Evolutionary conservation across 2,329 filamentous ascomycete genomes (phyloP), one percentile per base, ranked within the genome.

Genomic region (Calonectria henricotiae): DNA sequence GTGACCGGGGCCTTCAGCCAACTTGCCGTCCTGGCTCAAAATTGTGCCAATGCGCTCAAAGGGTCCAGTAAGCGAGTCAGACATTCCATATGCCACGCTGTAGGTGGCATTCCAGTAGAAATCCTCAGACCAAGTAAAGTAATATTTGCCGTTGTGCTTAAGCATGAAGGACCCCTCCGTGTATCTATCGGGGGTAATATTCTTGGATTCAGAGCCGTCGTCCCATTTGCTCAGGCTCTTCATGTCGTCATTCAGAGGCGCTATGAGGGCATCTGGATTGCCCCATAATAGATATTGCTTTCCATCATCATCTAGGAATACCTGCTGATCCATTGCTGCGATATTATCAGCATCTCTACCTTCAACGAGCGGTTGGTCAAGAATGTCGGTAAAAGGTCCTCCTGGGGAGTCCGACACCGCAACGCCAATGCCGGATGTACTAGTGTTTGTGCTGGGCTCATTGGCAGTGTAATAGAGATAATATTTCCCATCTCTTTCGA

Each of bases 381-480:
- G 43, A 23, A 61, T 37, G 5, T 61, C 55, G 9, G 55, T 61
- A 23, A 61, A 61, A 5, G 55, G 55, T 7, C 55, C 55, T 9
- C 37, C 39, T 23, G 55, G 55, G 6, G 55, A 41, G 17, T 41
- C 39, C 3, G 37, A 37, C 8, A 61, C 27, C 20, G 55, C 55
- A 43, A 61, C 55, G 13, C 55, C 55, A 6, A 61, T 61, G 8
- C 55, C 55, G 11, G 55, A 37, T 20, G 37, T 61, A 6, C 39
- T 35, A 11, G 25, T 61, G 39, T 61, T 61, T 23, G 25, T 44
- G 55, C 23, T 44, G 1, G 55, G 55, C 12, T 61, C 37, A 20
- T 61, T 61, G 39, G 55, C 55, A 2, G 55, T 61, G 55, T 61
- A 61, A 15, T 61, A 61, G 27, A 61, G 41, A 23, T 61, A 61